Evolutionary conservation across 305 asterid species (phyloP).

Genomic region (Solanum hybrid): DNA sequence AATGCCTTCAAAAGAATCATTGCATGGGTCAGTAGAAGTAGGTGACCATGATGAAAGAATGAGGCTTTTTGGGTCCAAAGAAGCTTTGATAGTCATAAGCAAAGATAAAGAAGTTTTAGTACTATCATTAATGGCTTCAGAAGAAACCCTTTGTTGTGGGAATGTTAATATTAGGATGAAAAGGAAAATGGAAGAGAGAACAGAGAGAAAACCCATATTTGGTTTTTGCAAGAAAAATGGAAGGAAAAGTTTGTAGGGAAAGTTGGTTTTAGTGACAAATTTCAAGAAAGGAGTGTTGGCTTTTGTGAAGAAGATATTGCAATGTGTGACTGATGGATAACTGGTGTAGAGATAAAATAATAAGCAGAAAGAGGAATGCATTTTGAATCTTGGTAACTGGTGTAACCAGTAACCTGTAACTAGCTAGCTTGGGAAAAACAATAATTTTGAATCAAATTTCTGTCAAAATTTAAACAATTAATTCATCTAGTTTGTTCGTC

Average conservation of each 20-base stretch:
- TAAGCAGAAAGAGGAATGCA: background rate
- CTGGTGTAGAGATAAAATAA: background rate
- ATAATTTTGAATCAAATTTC: background rate
- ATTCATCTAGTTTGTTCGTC: background rate
- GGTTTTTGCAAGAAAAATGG: conserved; percentile 10
- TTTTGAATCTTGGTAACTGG: conserved; percentile 7
- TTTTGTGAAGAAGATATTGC: background rate
- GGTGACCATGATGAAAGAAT: conserved; percentile 70
- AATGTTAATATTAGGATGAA: conserved; percentile 17
- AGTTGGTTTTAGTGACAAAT: background rate
- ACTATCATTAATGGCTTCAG: conserved; percentile 8
- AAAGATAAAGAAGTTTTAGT: conserved; percentile 31
- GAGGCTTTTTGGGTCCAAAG: conserved; percentile 61
- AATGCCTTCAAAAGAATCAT: conserved; percentile 58
- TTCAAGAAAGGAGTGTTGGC: background rate
- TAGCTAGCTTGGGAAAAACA: background rate
- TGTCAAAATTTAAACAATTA: background rate
- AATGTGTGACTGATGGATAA: background rate
- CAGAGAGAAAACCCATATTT: conserved; percentile 31
- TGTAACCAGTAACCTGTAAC: background rate
- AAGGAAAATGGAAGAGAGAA: conserved; percentile 18
- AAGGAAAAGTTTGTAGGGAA: background rate
- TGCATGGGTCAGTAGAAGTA: conserved; percentile 52
- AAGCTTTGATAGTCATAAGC: conserved; percentile 57
- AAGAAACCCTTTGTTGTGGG: conserved; percentile 11